Evolutionary conservation across 495 filamentous ascomycete genomes (phyloP).

Genomic region (Trichocladium uniseriatum): DNA sequence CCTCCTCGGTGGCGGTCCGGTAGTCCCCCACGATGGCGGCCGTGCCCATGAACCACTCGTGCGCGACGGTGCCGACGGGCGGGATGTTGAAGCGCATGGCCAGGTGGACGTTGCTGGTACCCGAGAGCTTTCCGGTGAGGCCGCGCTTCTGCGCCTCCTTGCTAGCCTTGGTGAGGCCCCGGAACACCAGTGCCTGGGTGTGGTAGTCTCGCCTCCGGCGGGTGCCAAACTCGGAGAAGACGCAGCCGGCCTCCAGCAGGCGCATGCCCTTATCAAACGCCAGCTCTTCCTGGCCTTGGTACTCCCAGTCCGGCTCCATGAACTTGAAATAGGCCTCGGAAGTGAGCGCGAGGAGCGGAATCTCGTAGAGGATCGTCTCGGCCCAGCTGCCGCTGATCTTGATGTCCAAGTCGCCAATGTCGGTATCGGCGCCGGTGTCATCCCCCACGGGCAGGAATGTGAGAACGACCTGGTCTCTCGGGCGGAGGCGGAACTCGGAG

Average conservation of each 20-base stretch:
- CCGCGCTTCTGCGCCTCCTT: constrained; percentile 54
- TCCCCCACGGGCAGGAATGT: constrained; percentile 53
- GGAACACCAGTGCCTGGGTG: constrained; percentile 86
- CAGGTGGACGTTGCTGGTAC: constrained; percentile 95
- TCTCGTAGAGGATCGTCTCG: constrained; percentile 96
- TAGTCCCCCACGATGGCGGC: constrained; percentile 88
- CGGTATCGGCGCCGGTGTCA: constrained; percentile 56
- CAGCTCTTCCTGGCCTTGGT: constrained; percentile 74
- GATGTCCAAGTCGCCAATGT: constrained; percentile 66
- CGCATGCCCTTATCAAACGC: constrained; percentile 67
- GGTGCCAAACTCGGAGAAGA: constrained; percentile 90
- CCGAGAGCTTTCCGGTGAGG: constrained; percentile 61
- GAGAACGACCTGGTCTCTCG: constrained; percentile 66
- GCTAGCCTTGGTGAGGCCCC: constrained; percentile 65
- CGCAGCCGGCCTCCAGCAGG: constrained; percentile 71
- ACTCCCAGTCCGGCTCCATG: constrained; percentile 79
- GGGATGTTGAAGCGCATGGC: constrained; percentile 79
- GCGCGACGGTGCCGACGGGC: constrained; percentile 88
- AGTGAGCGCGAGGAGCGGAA: constrained; percentile 81
- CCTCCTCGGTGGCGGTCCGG: constrained; percentile 67
- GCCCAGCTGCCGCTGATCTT: constrained; percentile 74
- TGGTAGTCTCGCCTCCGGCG: constrained; percentile 83
- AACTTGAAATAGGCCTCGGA: constrained; percentile 97
- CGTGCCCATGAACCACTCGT: constrained; percentile 99
- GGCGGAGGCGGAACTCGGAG: constrained; percentile 66